These are phyloP conservation scores for Pythium graminicola DNA, from an alignment of 352 stramenopile species.

Conservation along the genomic window DNA sequence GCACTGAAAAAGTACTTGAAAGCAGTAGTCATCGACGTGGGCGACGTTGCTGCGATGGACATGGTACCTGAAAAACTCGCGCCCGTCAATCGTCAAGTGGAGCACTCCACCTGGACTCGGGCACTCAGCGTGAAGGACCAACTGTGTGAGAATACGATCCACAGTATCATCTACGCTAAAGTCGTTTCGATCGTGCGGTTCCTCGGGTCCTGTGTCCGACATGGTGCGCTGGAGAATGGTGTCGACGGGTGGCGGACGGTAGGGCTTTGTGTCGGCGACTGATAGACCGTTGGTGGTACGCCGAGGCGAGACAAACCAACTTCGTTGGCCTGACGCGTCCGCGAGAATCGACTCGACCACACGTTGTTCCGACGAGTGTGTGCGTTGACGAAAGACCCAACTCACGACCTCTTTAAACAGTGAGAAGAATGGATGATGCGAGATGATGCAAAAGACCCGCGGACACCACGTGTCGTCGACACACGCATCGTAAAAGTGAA, in stretches of 20 bases:
- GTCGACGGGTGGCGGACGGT: slow-evolving; percentile 4
- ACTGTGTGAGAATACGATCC: slow-evolving; percentile 25
- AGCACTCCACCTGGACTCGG: slow-evolving; percentile 31
- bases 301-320: slow-evolving; percentile 58
- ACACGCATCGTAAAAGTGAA: slow-evolving; percentile 49
- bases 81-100: slow-evolving; percentile 31
- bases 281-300: neutral
- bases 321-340: slow-evolving; percentile 35
- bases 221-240: neutral
- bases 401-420: slow-evolving; percentile 74
- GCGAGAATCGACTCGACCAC: slow-evolving; percentile 40
- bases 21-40: slow-evolving; percentile 73
- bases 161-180: slow-evolving; percentile 5
- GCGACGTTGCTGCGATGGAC: slow-evolving; percentile 49
- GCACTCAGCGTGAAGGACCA: slow-evolving; percentile 27
- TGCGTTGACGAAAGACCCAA: slow-evolving; percentile 51
- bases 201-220: slow-evolving; percentile 2
- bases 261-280: neutral
- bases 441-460: slow-evolving; percentile 69
- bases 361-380: slow-evolving; percentile 25
- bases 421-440: slow-evolving; percentile 75
- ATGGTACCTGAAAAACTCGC: slow-evolving; percentile 52
- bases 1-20: slow-evolving; percentile 75
- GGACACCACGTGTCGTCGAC: slow-evolving; percentile 34
- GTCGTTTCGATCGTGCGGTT: neutral